Percentiles rank a stretch among this genome's conserved stretches.
Evolutionary conservation across 1,139 yeast genomes (phyloP).

Genomic region (Hyphopichia khmerensis): DNA sequence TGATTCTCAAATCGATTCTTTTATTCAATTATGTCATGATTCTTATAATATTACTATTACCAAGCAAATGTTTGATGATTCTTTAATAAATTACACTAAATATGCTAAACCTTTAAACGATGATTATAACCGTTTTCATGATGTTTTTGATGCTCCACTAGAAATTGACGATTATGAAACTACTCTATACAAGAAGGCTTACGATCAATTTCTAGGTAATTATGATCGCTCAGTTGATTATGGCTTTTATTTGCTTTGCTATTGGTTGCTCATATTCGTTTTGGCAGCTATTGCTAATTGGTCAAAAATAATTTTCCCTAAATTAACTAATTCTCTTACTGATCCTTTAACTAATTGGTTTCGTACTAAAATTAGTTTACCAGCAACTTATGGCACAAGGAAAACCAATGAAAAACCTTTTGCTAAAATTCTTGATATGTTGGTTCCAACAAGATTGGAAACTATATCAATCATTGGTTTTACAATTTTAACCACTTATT

Average conservation of each 20-base stretch:
- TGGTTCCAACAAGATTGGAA: slow-evolving; percentile 68
- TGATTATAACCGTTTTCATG: slow-evolving; percentile 17
- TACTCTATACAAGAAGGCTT: slow-evolving; percentile 18
- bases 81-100: slow-evolving; percentile 40
- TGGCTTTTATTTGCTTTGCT: slow-evolving; percentile 28
- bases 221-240: slow-evolving; percentile 35
- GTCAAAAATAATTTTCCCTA: slow-evolving; percentile 28
- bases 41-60: slow-evolving; percentile 28
- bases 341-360: slow-evolving; percentile 26
- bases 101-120: slow-evolving; percentile 25
- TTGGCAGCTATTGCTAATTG: slow-evolving; percentile 30
- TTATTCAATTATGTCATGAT: slow-evolving; percentile 26
- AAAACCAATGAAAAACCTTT: slow-evolving; percentile 27
- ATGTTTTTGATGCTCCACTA: slow-evolving; percentile 19
- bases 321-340: slow-evolving; percentile 14
- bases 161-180: background rate
- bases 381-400: slow-evolving; percentile 25
- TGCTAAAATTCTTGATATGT: slow-evolving; percentile 29
- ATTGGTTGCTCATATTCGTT: slow-evolving; percentile 29
- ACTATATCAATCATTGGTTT: slow-evolving; percentile 48
- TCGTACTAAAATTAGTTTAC: slow-evolving; percentile 23
- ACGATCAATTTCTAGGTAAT: slow-evolving; percentile 40
- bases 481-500: slow-evolving; percentile 41
- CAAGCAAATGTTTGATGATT: slow-evolving; percentile 23
- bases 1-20: slow-evolving; percentile 21